Base-by-base conservation (phyloP, 2,329 filamentous ascomycete genomes). In the Metarhizium robertsii region DNA sequence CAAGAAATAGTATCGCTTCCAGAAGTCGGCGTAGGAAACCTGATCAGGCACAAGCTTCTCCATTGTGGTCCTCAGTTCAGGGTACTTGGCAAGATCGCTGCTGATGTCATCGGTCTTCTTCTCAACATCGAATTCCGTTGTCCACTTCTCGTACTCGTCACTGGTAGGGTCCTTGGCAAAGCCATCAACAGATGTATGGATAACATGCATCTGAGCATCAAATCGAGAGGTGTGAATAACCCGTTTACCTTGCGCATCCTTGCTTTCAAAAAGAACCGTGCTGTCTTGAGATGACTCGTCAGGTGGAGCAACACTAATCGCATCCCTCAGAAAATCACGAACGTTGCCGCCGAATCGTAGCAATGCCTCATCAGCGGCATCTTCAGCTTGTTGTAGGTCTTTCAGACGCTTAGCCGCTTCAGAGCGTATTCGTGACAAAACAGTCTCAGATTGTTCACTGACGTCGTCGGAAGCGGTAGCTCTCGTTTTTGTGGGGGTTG, bases 1-100 rank as follows among this genome's bases (percentile, higher is more conserved):
- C 60, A 97, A 74, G 75, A 96, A 99, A 70, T 97, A 97, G 72
- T 99, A 99, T 55, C 94, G 81, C 67, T 82, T 87, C 92, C 94
- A 99, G 69, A 99, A 99, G 53, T 87, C 82, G 53, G 77, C 80
- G 66, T 99, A 99, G 38, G 92, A 81, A n/a, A 96, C 89, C 62
- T 84, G 82, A 70, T 92, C 91, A 1, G 94, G 94, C n/a, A 99
- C 94, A 55, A 96, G 75, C 74, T 87, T 91, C 79, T 96, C 94
- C 92, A 99, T 97, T 0, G 91, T 91, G 30, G 79, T 73, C 62
- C 92, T 79, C 63, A 99, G 75, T 71, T 97, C 92, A 10, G 86
- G 83, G 66, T 96, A 95, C 67, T 87, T 90, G 61, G 92, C 85
- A 61, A 99, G 70, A 70, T 99, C 91, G 58, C 75, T 77, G 50